Percentiles rank a stretch among this genome's conserved stretches.
These are phyloP conservation scores for Claviceps sp. DNA, from an alignment of 2,329 filamentous ascomycete genomes.

Conservation along the genomic window DNA sequence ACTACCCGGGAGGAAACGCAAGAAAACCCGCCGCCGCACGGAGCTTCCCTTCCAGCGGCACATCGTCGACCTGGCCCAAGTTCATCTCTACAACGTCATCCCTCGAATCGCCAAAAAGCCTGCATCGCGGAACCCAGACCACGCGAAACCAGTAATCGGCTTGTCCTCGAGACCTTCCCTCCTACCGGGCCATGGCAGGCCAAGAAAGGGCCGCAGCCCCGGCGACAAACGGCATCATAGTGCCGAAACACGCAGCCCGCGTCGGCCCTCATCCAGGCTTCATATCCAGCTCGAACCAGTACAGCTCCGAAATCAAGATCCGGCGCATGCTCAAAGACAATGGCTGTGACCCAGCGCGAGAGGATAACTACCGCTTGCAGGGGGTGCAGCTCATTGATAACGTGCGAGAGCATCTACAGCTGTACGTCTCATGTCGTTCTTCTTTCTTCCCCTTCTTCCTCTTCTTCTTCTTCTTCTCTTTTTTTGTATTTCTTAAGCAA, in stretches of 20 bases:
- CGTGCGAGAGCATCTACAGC: constrained; percentile 61
- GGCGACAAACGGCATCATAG: constrained; percentile 7
- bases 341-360: constrained; percentile 60
- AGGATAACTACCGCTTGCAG: constrained; percentile 69
- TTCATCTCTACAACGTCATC: not conserved
- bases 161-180: not conserved
- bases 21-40: not conserved
- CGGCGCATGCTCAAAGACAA: constrained; percentile 57
- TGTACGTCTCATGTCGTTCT: constrained; percentile 41
- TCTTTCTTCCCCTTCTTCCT: not conserved
- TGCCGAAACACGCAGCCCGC: not conserved
- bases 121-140: too few relatives aligned
- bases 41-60: too few relatives aligned
- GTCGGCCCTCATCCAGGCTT: constrained; percentile 33
- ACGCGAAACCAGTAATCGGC: not conserved
- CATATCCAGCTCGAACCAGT: constrained; percentile 46
- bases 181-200: constrained; percentile 5
- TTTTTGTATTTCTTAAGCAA: not conserved
- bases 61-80: not conserved
- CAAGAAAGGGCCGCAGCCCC: not conserved
- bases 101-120: not conserved
- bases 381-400: constrained; percentile 83
- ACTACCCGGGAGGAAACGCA: not conserved
- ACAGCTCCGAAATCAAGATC: constrained; percentile 70
- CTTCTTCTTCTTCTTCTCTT: not conserved